A percentile compares a stretch with the other conserved stretches of the same genome.
phyloP scores from a whole-genome alignment of 2,329 filamentous ascomycete species.

The Ceratocystis smalleyi region DNA sequence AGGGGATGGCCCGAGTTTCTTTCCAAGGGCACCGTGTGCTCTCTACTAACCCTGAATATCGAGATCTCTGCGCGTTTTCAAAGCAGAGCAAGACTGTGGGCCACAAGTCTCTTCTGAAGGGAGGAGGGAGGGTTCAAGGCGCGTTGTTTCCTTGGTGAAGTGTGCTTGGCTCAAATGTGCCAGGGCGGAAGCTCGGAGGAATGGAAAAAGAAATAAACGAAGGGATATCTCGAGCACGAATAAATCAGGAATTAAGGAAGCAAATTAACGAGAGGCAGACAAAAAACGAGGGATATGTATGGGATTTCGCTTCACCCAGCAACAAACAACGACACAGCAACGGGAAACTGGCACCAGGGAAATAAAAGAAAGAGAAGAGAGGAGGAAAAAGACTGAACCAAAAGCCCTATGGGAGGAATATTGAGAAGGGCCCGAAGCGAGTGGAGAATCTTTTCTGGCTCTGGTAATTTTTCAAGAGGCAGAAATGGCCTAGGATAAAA shows the following conservation, averaged over 20 bases:
- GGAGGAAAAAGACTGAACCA: neutral
- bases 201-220: conserved; percentile 2
- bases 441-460: neutral
- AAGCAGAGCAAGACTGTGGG: neutral
- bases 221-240: neutral
- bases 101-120: neutral
- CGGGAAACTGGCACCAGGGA: neutral
- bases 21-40: neutral
- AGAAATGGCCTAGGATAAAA: neutral
- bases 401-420: conserved; percentile 1
- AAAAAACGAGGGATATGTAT: neutral
- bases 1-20: neutral
- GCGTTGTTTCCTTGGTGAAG: neutral
- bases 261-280: neutral
- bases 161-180: neutral
- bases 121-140: neutral
- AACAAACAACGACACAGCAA: conserved; percentile 2
- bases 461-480: neutral
- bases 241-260: neutral
- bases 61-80: neutral
- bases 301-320: no score
- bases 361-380: neutral
- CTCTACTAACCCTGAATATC: conserved; percentile 1
- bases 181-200: neutral
- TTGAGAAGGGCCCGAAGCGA: neutral